Conservation (phyloP, 1,139 yeast genomes). For the Pichia sp. region DNA sequence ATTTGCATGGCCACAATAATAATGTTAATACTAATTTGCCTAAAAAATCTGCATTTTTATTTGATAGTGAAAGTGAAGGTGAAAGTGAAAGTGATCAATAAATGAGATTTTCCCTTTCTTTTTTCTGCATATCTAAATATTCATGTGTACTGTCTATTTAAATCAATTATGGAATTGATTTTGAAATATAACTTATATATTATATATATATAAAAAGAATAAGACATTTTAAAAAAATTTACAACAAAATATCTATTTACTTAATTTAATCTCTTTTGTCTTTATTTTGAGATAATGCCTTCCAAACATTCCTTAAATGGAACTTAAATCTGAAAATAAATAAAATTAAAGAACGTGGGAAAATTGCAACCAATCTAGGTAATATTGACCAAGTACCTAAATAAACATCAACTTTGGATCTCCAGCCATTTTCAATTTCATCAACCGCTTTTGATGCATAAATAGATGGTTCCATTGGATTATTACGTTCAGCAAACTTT, state of each 20-base stretch:
- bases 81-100: conserved; percentile 10
- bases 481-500: conserved; percentile 52
- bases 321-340: conserved; percentile 41
- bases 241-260: no score
- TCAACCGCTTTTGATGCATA: conserved; percentile 52
- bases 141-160: neutral
- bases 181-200: neutral
- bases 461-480: conserved; percentile 51
- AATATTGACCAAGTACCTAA: conserved; percentile 50
- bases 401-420: conserved; percentile 41
- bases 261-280: no score
- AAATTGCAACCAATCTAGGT: conserved; percentile 31
- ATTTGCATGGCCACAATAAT: neutral
- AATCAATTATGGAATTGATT: conserved; percentile 14
- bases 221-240: neutral
- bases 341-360: conserved; percentile 49
- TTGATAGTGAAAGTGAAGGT: conserved; percentile 9
- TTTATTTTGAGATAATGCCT: conserved; percentile 20
- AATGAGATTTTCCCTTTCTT: neutral
- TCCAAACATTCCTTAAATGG: conserved; percentile 35
- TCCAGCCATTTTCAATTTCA: conserved; percentile 37
- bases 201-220: neutral
- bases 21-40: neutral
- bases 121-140: neutral
- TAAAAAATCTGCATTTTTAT: no score